Conservation (phyloP, 2,329 filamentous ascomycete genomes). For the Apiospora aurea region DNA sequence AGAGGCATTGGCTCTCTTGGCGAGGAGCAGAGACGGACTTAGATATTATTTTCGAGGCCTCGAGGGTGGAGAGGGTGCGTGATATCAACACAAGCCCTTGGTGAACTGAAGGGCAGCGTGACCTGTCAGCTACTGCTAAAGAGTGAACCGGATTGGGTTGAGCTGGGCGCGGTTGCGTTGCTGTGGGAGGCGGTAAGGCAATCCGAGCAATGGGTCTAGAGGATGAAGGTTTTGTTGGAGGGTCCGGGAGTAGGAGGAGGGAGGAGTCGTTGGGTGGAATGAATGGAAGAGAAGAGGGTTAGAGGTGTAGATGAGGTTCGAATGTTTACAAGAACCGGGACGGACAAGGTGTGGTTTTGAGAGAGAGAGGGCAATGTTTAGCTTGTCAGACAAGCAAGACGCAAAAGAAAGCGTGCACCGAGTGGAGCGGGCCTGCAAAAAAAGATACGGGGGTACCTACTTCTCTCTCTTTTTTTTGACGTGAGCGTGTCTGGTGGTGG, state of each 20-base stretch:
- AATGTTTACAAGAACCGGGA: conserved; percentile 22
- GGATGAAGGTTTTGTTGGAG: conserved; percentile 16
- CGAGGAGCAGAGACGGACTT: conserved; percentile 11
- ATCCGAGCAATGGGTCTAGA: conserved; percentile 16
- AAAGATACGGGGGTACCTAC: conserved; percentile 16
- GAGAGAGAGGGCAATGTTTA: conserved; percentile 22
- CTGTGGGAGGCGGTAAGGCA: conserved; percentile 19
- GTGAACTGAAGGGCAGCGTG: conserved; percentile 17
- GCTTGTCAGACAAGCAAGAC: conserved; percentile 16
- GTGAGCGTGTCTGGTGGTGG: conserved; percentile 14
- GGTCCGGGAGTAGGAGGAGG: conserved; percentile 4
- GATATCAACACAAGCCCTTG: conserved; percentile 10
- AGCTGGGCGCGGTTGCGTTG: conserved; percentile 17
- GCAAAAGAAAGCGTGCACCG: conserved; percentile 20
- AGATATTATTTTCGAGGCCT: conserved; percentile 14
- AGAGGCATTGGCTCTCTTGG: conserved; percentile 1
- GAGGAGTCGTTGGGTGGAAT: conserved; percentile 19
- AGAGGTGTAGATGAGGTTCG: conserved; percentile 19
- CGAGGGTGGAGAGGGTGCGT: neutral
- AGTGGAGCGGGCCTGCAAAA: conserved; percentile 15
- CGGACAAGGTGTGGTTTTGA: conserved; percentile 20
- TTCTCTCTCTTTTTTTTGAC: neutral
- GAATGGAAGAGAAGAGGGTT: conserved; percentile 18
- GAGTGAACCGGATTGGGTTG: conserved; percentile 7
- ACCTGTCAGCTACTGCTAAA: conserved; percentile 17